A percentile compares a stretch with the other conserved stretches of the same genome.
Conservation (phyloP, 1,284 basidiomycete species). For the Xerocomus nothofagi region DNA sequence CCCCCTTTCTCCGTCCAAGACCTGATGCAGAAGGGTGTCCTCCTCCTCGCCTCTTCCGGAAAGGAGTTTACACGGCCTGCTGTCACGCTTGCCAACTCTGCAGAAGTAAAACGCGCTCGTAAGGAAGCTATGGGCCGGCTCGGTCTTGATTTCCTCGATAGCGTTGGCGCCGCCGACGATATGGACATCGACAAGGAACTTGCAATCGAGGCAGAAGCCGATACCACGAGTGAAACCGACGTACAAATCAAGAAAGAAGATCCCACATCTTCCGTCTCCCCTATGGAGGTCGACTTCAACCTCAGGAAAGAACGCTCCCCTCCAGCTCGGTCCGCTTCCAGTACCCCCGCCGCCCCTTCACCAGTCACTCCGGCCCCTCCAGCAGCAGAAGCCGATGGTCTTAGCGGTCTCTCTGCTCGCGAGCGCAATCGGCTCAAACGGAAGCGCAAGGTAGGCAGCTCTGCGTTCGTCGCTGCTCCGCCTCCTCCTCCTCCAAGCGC, state of each 20-base stretch:
- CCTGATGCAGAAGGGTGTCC: slow-evolving; percentile 71
- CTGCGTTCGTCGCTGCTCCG: slow-evolving; percentile 70
- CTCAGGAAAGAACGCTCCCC: slow-evolving; percentile 35
- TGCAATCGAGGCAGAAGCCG: slow-evolving; percentile 56
- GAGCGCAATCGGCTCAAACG: slow-evolving; percentile 90
- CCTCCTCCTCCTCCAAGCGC: slow-evolving; percentile 58
- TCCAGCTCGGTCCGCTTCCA: slow-evolving; percentile 40
- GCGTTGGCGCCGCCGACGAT: slow-evolving; percentile 63
- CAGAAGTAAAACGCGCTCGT: slow-evolving; percentile 77
- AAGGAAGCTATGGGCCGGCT: slow-evolving; percentile 81
- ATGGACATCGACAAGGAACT: slow-evolving; percentile 83
- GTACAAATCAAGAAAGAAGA: slow-evolving; percentile 41
- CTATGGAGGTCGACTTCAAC: slow-evolving; percentile 39
- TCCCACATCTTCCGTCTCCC: slow-evolving; percentile 32
- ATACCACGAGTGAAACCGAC: slow-evolving; percentile 46
- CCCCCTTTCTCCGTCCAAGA: slow-evolving; percentile 73
- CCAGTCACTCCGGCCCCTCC: slow-evolving; percentile 46
- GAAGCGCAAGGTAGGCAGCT: slow-evolving; percentile 86
- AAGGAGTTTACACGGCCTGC: slow-evolving; percentile 79
- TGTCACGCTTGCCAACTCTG: slow-evolving; percentile 65
- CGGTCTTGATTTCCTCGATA: slow-evolving; percentile 79
- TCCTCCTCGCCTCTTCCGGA: slow-evolving; percentile 83
- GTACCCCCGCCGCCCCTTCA: slow-evolving; percentile 57
- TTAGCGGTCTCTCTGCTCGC: slow-evolving; percentile 68
- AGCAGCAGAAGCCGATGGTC: slow-evolving; percentile 43